phyloP scores from a whole-genome alignment of 2,329 filamentous ascomycete genomes.

The Fusarium sp. region DNA sequence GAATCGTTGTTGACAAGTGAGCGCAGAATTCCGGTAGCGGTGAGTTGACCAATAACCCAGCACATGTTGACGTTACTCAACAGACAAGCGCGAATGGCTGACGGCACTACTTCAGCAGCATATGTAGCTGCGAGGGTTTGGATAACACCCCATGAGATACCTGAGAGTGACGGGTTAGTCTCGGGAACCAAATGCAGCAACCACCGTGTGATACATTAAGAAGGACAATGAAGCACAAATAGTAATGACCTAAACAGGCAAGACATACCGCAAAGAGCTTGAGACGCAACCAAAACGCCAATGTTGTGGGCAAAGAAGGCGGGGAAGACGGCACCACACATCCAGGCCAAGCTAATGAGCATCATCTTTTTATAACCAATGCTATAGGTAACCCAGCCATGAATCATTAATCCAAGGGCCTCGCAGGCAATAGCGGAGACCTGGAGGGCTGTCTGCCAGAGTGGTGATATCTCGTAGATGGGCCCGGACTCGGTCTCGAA shows the following conservation, averaged over 20 bases:
- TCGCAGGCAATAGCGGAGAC: conserved; percentile 24
- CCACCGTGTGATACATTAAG: fast-evolving
- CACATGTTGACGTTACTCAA: conserved; percentile 56
- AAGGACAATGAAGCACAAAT: fast-evolving
- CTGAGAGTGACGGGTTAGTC: background rate
- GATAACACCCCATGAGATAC: conserved; percentile 50
- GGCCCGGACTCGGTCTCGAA: conserved; percentile 19
- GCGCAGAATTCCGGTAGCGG: conserved; percentile 50
- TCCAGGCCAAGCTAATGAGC: conserved; percentile 49
- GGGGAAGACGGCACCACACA: conserved; percentile 54
- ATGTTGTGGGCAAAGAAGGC: conserved; percentile 52
- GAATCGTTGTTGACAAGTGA: conserved; percentile 45
- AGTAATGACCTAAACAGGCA: background rate
- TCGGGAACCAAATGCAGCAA: too few relatives aligned
- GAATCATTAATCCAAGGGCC: conserved; percentile 53
- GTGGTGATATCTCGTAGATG: conserved; percentile 26
- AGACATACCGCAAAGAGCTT: conserved; percentile 48
- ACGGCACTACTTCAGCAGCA: conserved; percentile 52
- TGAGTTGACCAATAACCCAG: conserved; percentile 56
- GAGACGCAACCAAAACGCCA: conserved; percentile 47
- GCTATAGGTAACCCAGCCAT: conserved; percentile 54
- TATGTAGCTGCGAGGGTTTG: conserved; percentile 54
- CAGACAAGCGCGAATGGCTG: conserved; percentile 49
- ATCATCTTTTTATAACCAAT: conserved; percentile 54
- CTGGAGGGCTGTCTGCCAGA: conserved; percentile 21